These are phyloP conservation scores for Cerioporus squamosus DNA, from an alignment of 1,284 basidiomycete species.

Conservation along the genomic window DNA sequence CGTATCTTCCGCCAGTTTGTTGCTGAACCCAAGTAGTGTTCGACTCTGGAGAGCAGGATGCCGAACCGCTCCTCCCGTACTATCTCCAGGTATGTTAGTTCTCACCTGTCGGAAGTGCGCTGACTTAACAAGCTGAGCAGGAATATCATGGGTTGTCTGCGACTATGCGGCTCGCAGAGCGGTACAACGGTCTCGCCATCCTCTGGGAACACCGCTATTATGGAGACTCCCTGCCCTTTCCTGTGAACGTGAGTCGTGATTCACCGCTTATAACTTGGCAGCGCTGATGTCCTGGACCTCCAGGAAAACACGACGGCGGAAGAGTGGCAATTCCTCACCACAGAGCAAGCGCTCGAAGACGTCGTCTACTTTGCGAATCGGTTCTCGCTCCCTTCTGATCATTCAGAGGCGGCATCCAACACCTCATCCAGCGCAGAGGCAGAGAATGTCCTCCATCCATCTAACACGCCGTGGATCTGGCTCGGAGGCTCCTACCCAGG, in stretches of 20 bases:
- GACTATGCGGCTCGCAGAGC: conserved; percentile 50
- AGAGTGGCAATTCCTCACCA: conserved; percentile 60
- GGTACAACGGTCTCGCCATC: conserved; percentile 51
- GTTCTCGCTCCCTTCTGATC: conserved; percentile 32
- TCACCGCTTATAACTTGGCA: neutral
- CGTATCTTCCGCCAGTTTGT: too few relatives aligned
- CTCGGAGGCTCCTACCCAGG: conserved; percentile 56
- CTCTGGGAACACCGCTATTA: conserved; percentile 64
- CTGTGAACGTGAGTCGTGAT: conserved; percentile 43
- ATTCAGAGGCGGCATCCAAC: conserved; percentile 1
- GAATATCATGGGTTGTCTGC: conserved; percentile 55
- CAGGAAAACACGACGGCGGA: conserved; percentile 52
- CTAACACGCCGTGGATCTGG: conserved; percentile 49
- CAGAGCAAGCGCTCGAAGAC: conserved; percentile 62
- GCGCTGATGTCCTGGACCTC: neutral
- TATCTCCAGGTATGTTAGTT: conserved; percentile 42
- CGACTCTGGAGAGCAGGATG: conserved; percentile 56
- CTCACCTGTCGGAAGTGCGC: too few relatives aligned
- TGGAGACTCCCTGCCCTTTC: conserved; percentile 57
- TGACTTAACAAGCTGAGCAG: conserved; percentile 25
- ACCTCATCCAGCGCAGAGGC: neutral
- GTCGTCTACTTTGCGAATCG: conserved; percentile 59
- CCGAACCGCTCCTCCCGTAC: conserved; percentile 51
- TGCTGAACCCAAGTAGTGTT: conserved; percentile 44
- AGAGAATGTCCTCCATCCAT: conserved; percentile 42